Evolutionary conservation across 495 filamentous ascomycete genomes (phyloP).

Genomic region (Neurospora sp.): DNA sequence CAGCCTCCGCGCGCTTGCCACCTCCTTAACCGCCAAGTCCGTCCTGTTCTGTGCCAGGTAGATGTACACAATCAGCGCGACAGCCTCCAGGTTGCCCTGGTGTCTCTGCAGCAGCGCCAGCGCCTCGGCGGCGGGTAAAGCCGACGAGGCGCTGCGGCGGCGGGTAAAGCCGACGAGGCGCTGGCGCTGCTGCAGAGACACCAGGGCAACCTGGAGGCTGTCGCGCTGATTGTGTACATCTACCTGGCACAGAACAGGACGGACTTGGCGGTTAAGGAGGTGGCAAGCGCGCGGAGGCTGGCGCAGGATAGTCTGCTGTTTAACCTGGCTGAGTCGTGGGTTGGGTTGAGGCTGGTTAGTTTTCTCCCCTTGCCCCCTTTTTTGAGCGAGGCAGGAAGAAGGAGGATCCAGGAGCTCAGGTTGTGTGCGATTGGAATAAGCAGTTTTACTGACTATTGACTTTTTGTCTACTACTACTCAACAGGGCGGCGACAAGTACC

Average conservation of each 20-base stretch:
- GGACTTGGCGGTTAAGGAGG: slow-evolving; percentile 84
- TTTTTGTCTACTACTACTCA: not conserved
- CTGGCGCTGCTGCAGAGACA: slow-evolving; percentile 68
- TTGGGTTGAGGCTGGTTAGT: slow-evolving; percentile 76
- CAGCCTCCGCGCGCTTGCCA: too few species aligned
- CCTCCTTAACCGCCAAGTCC: too few species aligned
- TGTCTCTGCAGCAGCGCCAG: too few species aligned
- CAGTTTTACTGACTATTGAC: not conserved
- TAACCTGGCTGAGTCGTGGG: slow-evolving; percentile 92
- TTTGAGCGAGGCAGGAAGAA: not conserved
- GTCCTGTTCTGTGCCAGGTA: too few species aligned
- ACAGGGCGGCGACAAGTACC: slow-evolving; percentile 91
- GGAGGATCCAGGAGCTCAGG: too few species aligned
- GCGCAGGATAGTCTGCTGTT: slow-evolving; percentile 90
- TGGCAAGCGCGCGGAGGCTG: slow-evolving; percentile 82
- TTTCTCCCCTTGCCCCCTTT: not conserved
- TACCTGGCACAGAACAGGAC: slow-evolving; percentile 82
- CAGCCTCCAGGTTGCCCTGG: too few species aligned
- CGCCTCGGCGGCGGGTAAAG: too few species aligned
- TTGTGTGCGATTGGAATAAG: not conserved
- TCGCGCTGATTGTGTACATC: slow-evolving; percentile 78
- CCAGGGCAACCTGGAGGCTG: slow-evolving; percentile 65
- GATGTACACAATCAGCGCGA: too few species aligned
- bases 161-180: slow-evolving; percentile 74
- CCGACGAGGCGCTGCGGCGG: too few species aligned